phyloP scores from a whole-genome alignment of 2,329 filamentous ascomycete genomes.

The Diaporthe aspalathi region DNA sequence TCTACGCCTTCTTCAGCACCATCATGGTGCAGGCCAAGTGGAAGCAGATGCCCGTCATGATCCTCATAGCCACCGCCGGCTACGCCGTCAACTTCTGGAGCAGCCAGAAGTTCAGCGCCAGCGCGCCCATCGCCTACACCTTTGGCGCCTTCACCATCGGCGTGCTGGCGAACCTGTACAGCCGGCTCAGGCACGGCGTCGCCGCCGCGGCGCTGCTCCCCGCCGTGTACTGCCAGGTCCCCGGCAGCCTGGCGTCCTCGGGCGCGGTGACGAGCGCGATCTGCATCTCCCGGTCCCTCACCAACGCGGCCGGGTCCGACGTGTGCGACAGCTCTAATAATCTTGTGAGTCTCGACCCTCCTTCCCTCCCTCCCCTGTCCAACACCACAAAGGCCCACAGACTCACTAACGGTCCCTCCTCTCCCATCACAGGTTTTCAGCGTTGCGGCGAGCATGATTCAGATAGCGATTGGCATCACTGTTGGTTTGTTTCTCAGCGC shows the following conservation, averaged over 20 bases:
- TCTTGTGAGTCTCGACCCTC: constrained; percentile 64
- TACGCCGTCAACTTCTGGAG: constrained; percentile 82
- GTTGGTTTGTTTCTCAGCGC: constrained; percentile 69
- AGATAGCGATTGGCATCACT: constrained; percentile 71
- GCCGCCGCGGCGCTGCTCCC: constrained; percentile 88
- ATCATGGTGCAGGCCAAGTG: constrained; percentile 79
- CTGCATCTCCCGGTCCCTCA: constrained; percentile 10
- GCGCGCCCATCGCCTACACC: constrained; percentile 81
- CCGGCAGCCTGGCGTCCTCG: constrained; percentile 68
- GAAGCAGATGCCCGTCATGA: constrained; percentile 82
- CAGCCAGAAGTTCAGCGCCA: constrained; percentile 71
- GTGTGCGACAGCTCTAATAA: constrained; percentile 12
- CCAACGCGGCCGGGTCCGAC: constrained; percentile 6
- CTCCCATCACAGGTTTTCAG: constrained; percentile 58
- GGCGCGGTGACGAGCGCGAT: constrained; percentile 58
- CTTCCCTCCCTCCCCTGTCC: background rate
- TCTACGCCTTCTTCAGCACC: constrained; percentile 74
- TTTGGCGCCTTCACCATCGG: constrained; percentile 82
- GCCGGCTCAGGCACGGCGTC: constrained; percentile 78
- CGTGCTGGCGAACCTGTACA: constrained; percentile 82
- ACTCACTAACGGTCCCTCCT: background rate
- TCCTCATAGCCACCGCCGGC: constrained; percentile 77
- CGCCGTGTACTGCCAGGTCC: constrained; percentile 81
- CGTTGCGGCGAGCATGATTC: constrained; percentile 67
- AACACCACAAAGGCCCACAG: no score